A percentile compares a stretch with the other conserved stretches of the same genome.
Conservation (phyloP, 2,329 filamentous ascomycete genomes). For the Fusarium sp. region DNA sequence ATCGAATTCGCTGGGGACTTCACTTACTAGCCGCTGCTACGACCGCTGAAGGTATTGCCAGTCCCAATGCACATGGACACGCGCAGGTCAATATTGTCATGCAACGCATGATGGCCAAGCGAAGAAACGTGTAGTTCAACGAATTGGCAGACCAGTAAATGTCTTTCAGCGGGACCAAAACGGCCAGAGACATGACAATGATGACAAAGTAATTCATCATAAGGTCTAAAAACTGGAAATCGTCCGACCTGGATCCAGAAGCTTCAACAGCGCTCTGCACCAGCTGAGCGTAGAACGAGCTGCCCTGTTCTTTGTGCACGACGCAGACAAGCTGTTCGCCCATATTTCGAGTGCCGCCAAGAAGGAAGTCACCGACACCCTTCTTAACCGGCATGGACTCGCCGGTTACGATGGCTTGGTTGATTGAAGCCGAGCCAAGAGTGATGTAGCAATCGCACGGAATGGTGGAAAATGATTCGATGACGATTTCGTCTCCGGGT, state of each 20-base stretch:
- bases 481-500: constrained; percentile 1
- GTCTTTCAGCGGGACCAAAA: neutral
- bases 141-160: neutral
- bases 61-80: constrained; percentile 7
- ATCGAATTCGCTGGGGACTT: too few relatives aligned
- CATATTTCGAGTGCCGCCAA: constrained; percentile 13
- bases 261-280: constrained; percentile 3
- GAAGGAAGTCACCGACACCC: neutral
- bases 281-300: constrained; percentile 9
- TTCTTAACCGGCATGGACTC: constrained; percentile 12
- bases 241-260: neutral
- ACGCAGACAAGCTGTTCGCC: neutral
- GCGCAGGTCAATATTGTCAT: constrained; percentile 11
- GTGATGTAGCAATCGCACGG: constrained; percentile 15
- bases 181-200: neutral
- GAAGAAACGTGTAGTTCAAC: neutral
- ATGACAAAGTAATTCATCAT: constrained; percentile 4
- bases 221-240: neutral
- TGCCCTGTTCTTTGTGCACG: constrained; percentile 6
- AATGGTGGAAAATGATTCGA: constrained; percentile 1
- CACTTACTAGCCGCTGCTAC: constrained; percentile 9
- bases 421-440: constrained; percentile 4
- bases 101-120: neutral
- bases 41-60: constrained; percentile 5
- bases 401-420: constrained; percentile 10